Percentiles rank a stretch among this genome's conserved stretches.
These are phyloP conservation scores for Ustilago sp. DNA, from an alignment of 1,284 basidiomycete genomes.

Conservation along the genomic window DNA sequence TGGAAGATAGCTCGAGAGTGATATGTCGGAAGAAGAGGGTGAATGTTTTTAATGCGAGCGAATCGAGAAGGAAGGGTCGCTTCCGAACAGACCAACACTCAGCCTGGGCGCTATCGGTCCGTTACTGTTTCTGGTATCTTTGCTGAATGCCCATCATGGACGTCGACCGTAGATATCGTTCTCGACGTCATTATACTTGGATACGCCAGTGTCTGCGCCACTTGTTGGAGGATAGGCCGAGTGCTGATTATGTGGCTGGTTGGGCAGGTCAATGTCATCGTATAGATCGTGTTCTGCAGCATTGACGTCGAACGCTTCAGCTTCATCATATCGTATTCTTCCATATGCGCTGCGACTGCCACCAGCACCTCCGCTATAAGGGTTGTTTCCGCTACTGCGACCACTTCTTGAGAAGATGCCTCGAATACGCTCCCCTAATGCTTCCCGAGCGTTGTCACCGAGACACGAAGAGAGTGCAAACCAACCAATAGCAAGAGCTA, in stretches of 20 bases:
- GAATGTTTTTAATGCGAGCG: too few species aligned
- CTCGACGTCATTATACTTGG: conserved; percentile 26
- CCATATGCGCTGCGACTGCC: conserved; percentile 34
- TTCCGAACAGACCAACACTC: neutral
- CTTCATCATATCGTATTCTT: conserved; percentile 51
- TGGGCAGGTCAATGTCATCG: conserved; percentile 35
- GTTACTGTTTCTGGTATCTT: too few species aligned
- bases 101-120: neutral
- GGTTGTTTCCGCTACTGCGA: conserved; percentile 7
- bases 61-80: too few species aligned
- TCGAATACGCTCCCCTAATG: conserved; percentile 25
- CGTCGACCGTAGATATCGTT: conserved; percentile 33
- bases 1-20: neutral
- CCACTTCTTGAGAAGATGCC: conserved; percentile 27
- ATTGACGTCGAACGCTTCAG: conserved; percentile 50
- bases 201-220: neutral
- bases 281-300: conserved; percentile 49
- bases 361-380: conserved; percentile 19
- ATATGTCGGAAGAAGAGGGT: neutral
- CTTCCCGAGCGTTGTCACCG: conserved; percentile 43
- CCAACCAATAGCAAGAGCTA: conserved; percentile 46
- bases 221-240: conserved; percentile 37
- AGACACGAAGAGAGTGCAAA: conserved; percentile 54
- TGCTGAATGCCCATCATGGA: conserved; percentile 3
- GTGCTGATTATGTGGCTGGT: conserved; percentile 37